Base-by-base conservation (phyloP, 148 eudicot genomes). In the Rhododendron henanense region DNA sequence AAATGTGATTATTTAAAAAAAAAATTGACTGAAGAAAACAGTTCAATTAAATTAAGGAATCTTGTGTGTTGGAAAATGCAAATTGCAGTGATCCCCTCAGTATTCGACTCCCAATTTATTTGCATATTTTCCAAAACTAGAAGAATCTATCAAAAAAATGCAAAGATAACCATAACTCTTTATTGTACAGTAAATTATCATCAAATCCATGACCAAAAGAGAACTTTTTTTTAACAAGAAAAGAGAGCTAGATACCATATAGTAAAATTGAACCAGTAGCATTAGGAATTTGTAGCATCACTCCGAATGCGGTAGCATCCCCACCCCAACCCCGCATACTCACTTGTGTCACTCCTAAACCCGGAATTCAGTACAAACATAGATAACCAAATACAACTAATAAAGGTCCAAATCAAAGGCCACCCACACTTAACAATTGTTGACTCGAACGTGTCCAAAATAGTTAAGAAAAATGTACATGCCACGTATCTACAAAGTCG, bases 401-500 rank as follows among this genome's bases (percentile, higher is more conserved):
- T 14, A 4, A 71, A 28, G 18, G 76, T 71, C 18, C 8, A 71
- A 71, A 71, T 71, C 39, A 11, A 31, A 71, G 76, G 76, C 39
- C 76, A 13, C 74, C 10, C 74, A 67, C 74, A 6, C 33, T n/a
- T 9, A 14, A 71, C 39, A 71, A 71, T 71, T 6, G 19, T 71
- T 28, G 11, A 76, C 86, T 76, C 81, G n/a, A n/a, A 53, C 25
- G 73, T 81, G 81, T 51, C 28, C 69, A 71, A 71, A 16, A 18
- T 50, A 39, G 13, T 69, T 25, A 71, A 16, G 18, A 0, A 25
- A 45, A 71, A 71, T 28, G 73, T 48, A 47, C 88, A 88, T 83
- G 81, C 15, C 80, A 55, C 48, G 85, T 37, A 87, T 85, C 88
- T 85, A 89, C 86, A 89, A 84, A 85, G 82, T 83, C 48, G 53